phyloP scores from a whole-genome alignment of 306 rosid species.

The Sicyos baderoa region DNA sequence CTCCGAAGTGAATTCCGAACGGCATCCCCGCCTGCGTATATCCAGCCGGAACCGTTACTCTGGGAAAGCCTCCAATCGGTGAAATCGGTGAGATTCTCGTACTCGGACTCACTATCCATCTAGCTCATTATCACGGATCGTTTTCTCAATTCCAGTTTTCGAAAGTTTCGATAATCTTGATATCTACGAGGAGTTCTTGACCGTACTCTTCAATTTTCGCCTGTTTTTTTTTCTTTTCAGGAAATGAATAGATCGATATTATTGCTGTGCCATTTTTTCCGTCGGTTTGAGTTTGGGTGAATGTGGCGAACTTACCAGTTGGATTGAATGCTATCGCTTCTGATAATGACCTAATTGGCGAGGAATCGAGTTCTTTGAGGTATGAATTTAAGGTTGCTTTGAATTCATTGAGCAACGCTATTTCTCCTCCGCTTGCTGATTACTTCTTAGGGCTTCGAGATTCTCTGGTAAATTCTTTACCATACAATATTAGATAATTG shows the following conservation, averaged over 20 bases:
- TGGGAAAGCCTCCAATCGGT: slow-evolving; percentile 34
- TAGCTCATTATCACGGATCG: slow-evolving; percentile 34
- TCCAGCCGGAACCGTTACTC: slow-evolving; percentile 30
- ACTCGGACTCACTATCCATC: slow-evolving; percentile 30
- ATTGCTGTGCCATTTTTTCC: no score
- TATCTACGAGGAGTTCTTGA: not conserved
- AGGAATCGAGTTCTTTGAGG: not conserved
- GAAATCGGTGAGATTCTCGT: not conserved
- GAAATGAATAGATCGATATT: no score
- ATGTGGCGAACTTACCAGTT: not conserved
- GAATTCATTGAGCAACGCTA: slow-evolving; percentile 23
- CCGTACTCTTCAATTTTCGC: not conserved
- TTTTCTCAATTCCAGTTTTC: slow-evolving; percentile 35
- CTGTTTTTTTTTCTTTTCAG: not conserved
- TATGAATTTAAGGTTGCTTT: slow-evolving; percentile 26
- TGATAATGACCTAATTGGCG: not conserved
- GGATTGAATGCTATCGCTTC: not conserved
- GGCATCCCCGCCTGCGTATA: slow-evolving; percentile 19
- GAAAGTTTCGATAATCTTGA: slow-evolving; percentile 28
- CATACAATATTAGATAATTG: no score
- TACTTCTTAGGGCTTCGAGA: not conserved
- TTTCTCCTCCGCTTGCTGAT: slow-evolving; percentile 19
- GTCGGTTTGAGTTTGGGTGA: no score
- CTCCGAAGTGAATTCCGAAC: no score
- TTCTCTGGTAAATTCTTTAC: slow-evolving; percentile 28